These are phyloP conservation scores for Sporothrix variecibatus DNA, from an alignment of 2,329 filamentous ascomycete genomes.

Conservation along the genomic window DNA sequence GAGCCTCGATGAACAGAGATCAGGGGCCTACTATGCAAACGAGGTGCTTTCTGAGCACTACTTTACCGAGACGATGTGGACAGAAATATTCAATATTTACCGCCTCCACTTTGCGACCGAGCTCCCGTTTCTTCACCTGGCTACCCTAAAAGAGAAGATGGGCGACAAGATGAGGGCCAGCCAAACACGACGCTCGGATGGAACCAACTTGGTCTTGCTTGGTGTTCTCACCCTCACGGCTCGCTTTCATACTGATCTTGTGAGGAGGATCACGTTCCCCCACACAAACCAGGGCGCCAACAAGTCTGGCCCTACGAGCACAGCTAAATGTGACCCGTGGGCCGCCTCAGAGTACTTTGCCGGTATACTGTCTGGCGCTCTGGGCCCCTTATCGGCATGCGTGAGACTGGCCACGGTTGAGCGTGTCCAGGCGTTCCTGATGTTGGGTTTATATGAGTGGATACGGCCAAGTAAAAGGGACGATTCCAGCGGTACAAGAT, in stretches of 20 bases:
- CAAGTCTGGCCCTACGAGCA: conserved; percentile 40
- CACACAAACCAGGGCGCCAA: conserved; percentile 37
- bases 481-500: not conserved
- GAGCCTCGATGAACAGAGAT: conserved; percentile 43
- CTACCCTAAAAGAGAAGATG: conserved; percentile 59
- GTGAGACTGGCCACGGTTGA: conserved; percentile 60
- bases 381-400: conserved; percentile 49
- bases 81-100: conserved; percentile 69
- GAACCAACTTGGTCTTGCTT: conserved; percentile 60
- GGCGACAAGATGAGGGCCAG: conserved; percentile 44
- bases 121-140: conserved; percentile 69
- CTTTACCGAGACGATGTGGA: conserved; percentile 67
- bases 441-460: conserved; percentile 74
- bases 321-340: conserved; percentile 50
- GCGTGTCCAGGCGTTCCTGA: conserved; percentile 66
- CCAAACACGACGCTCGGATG: conserved; percentile 34
- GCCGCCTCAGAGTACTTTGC: conserved; percentile 67
- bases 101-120: conserved; percentile 72
- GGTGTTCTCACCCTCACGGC: conserved; percentile 70
- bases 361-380: conserved; percentile 55
- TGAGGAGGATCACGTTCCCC: conserved; percentile 53
- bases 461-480: conserved; percentile 54
- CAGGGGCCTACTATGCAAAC: conserved; percentile 46
- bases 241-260: conserved; percentile 64
- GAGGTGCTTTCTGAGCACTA: conserved; percentile 64